Conservation (phyloP, 257 asterid species). For the Jaltomata sinuosa region DNA sequence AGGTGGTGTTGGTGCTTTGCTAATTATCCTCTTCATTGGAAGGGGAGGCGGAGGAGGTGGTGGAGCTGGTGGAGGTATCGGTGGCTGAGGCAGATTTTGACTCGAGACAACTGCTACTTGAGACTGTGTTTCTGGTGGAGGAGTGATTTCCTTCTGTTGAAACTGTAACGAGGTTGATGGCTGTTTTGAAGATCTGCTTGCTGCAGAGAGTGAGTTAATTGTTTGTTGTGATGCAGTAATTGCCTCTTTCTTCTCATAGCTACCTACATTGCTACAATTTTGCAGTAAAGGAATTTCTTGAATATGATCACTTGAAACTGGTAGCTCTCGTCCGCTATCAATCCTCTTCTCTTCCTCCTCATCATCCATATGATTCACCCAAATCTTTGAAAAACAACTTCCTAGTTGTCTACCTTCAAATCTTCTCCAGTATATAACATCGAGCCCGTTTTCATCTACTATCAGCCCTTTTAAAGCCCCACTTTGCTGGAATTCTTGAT, state of each 20-base stretch:
- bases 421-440: slow-evolving; percentile 51
- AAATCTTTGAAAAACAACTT: slow-evolving; percentile 55
- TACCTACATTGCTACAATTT: slow-evolving; percentile 10
- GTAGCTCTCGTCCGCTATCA: slow-evolving; percentile 24
- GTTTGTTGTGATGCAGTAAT: neutral
- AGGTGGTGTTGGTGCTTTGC: slow-evolving; percentile 13
- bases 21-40: neutral
- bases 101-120: neutral
- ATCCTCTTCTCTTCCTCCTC: slow-evolving; percentile 46
- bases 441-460: slow-evolving; percentile 66
- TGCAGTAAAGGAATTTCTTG: slow-evolving; percentile 61
- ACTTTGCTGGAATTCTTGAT: slow-evolving; percentile 30
- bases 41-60: slow-evolving; percentile 23
- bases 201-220: neutral
- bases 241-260: neutral
- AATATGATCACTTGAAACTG: slow-evolving; percentile 14
- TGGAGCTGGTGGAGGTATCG: slow-evolving; percentile 14
- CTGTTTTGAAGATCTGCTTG: neutral
- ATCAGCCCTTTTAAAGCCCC: slow-evolving; percentile 48
- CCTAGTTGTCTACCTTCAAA: slow-evolving; percentile 22
- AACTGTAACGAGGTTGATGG: slow-evolving; percentile 14
- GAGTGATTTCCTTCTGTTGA: neutral
- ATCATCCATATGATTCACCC: slow-evolving; percentile 44
- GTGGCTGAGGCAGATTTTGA: slow-evolving; percentile 16
- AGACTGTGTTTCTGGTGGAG: neutral